Evolutionary conservation across 1,284 basidiomycete species (phyloP).

Genomic region (Pseudozyma pruni): DNA sequence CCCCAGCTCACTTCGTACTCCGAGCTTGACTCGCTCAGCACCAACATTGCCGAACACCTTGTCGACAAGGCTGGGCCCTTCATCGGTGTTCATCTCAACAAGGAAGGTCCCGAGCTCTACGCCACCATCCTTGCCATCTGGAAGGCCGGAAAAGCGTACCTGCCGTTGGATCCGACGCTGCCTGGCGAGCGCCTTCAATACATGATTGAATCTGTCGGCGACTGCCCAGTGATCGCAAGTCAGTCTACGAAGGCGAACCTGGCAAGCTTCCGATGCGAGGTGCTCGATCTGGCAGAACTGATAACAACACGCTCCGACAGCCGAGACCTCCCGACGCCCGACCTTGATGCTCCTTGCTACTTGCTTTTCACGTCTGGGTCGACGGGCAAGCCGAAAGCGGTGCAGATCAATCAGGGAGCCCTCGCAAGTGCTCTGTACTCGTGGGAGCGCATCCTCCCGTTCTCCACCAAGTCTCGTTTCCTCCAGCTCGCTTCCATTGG

Average conservation of each 20-base stretch:
- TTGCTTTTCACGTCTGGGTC: conserved; percentile 64
- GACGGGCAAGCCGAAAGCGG: conserved; percentile 65
- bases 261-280: conserved; percentile 19
- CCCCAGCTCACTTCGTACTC: conserved; percentile 43
- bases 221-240: conserved; percentile 34
- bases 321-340: conserved; percentile 5
- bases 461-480: conserved; percentile 49
- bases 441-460: conserved; percentile 61
- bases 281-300: conserved; percentile 30
- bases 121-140: conserved; percentile 58
- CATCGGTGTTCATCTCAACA: conserved; percentile 57
- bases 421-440: conserved; percentile 61
- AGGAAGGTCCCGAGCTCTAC: conserved; percentile 54
- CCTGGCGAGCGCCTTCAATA: conserved; percentile 58
- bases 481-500: conserved; percentile 65
- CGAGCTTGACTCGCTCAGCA: conserved; percentile 52
- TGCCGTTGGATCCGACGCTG: conserved; percentile 63
- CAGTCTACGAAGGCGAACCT: conserved; percentile 15
- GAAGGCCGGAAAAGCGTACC: conserved; percentile 62
- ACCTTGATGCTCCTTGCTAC: conserved; percentile 53
- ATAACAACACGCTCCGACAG: background rate
- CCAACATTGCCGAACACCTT: conserved; percentile 42
- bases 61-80: conserved; percentile 10
- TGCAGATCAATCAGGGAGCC: conserved; percentile 60
- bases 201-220: conserved; percentile 57